Conservation (phyloP, 2,329 filamentous ascomycete genomes). For the Knoxdaviesia capensis region DNA sequence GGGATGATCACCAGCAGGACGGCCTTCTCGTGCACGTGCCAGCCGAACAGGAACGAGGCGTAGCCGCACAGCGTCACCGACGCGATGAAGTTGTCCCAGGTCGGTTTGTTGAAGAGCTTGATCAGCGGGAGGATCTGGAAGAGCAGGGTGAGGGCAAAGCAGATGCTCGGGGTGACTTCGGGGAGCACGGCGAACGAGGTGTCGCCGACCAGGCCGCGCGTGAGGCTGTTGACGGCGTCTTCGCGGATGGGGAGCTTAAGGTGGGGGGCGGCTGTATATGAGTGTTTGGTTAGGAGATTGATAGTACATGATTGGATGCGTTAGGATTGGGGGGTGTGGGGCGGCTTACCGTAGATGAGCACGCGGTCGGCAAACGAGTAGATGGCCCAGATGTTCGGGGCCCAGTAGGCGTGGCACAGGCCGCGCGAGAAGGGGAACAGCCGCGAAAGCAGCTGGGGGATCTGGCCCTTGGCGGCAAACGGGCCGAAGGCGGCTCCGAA, state of each 20-base stretch:
- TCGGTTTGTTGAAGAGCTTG: constrained; percentile 63
- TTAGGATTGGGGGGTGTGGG: not conserved
- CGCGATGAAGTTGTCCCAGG: constrained; percentile 77
- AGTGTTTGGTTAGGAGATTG: constrained; percentile 4
- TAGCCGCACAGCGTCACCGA: constrained; percentile 86
- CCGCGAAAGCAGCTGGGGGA: constrained; percentile 63
- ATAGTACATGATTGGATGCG: not conserved
- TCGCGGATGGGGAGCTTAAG: constrained; percentile 54
- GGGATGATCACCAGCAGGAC: constrained; percentile 87
- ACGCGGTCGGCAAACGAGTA: constrained; percentile 82
- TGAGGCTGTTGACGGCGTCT: constrained; percentile 70
- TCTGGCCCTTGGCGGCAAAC: constrained; percentile 63
- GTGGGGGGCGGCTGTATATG: constrained; percentile 50
- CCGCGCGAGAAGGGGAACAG: constrained; percentile 89
- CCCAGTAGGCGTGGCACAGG: constrained; percentile 95
- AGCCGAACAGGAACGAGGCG: constrained; percentile 90
- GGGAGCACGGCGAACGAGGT: constrained; percentile 87
- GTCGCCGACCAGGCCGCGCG: constrained; percentile 79
- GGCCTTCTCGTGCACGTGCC: constrained; percentile 97
- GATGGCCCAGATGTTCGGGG: constrained; percentile 89
- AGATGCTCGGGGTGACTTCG: constrained; percentile 59
- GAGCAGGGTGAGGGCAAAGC: constrained; percentile 63
- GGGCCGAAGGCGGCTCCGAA: constrained; percentile 76
- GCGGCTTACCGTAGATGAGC: constrained; percentile 52
- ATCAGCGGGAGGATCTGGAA: constrained; percentile 65